Base-by-base conservation (phyloP, 2,329 filamentous ascomycete species). In the Metarhizium anisopliae region DNA sequence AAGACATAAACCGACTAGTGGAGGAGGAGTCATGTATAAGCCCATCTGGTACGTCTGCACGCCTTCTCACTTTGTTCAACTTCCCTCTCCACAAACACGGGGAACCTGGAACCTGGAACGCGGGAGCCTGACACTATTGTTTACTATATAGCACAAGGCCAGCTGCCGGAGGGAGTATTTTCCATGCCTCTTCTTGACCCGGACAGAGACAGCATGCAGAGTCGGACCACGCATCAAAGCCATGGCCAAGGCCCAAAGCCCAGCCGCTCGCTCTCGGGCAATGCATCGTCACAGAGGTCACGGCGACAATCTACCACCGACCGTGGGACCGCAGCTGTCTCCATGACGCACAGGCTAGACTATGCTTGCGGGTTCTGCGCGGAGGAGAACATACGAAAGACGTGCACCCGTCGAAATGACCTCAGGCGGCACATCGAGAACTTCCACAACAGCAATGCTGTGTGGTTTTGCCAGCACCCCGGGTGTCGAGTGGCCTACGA, bases 361-460 rank as follows among this genome's bases (percentile, higher is more conserved):
- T 58, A 60, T 36, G 54, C 55, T 18, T 60, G 60, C 20, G 58
- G 58, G 6, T 72, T 74, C 55, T 75, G 72, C 61, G 66, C 64
- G 35, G 72, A 74, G 58, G 66, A 70, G 54, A 64, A 49, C 42
- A 58, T 58, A 43, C 20, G 51, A 42, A 55, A 58, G 47, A 58
- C 54, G 13, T 56, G 56, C 35, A 56, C 56, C 18, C 54, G 49
- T 16, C 54, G 56, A 59, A 76, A 77, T 57, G 76, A 78, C 56
- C 64, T 78, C 51, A 77, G 77, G 61, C 71, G 76, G 13, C 76
- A 78, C 54, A 75, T 78, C 38, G 73, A 76, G 55, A 71, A 76
- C 58, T 77, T 76, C 53, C 76, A 78, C 61, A 73, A 74, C 57
- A 74, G 70, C 55, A 73, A 78, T 55, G 71, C 73, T 3, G 72